Evolutionary conservation across 2,329 filamentous ascomycete species (phyloP).

Genomic region (Mycosphaerella sp.): DNA sequence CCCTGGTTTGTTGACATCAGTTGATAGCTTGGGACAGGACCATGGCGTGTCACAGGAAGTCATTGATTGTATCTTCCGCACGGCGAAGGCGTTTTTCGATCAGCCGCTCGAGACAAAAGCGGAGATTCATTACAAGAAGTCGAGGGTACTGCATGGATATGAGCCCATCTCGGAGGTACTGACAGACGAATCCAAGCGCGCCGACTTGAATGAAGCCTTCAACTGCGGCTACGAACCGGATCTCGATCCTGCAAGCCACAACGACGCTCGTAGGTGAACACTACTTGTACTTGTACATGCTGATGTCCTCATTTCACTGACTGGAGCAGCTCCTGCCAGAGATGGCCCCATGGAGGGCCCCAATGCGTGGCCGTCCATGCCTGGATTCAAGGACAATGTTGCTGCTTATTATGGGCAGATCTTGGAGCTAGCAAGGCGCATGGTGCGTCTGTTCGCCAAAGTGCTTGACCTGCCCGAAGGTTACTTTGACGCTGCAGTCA

Average conservation of each 20-base stretch:
- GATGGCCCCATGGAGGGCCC: constrained; percentile 19
- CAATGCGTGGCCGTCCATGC: constrained; percentile 26
- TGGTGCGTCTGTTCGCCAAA: constrained; percentile 37
- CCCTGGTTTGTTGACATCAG: not conserved
- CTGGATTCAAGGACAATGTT: constrained; percentile 34
- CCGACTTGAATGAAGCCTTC: constrained; percentile 43
- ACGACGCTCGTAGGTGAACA: not conserved
- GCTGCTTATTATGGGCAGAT: constrained; percentile 35
- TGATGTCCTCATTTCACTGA: not conserved
- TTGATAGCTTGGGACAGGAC: constrained; percentile 53
- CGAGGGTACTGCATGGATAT: constrained; percentile 57
- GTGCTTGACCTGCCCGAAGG: constrained; percentile 34
- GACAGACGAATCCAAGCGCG: constrained; percentile 48
- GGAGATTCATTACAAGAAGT: constrained; percentile 57
- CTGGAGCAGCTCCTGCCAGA: not conserved
- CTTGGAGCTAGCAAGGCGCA: constrained; percentile 35
- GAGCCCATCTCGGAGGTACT: constrained; percentile 68
- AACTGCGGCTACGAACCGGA: constrained; percentile 24
- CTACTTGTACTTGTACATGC: not conserved
- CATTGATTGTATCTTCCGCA: constrained; percentile 18
- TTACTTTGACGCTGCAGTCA: constrained; percentile 37
- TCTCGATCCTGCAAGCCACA: constrained; percentile 15
- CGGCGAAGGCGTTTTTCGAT: constrained; percentile 31
- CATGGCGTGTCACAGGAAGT: constrained; percentile 56
- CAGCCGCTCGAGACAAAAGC: constrained; percentile 45